phyloP scores from a whole-genome alignment of 805 yeast species.

The Candida ponderosae region DNA sequence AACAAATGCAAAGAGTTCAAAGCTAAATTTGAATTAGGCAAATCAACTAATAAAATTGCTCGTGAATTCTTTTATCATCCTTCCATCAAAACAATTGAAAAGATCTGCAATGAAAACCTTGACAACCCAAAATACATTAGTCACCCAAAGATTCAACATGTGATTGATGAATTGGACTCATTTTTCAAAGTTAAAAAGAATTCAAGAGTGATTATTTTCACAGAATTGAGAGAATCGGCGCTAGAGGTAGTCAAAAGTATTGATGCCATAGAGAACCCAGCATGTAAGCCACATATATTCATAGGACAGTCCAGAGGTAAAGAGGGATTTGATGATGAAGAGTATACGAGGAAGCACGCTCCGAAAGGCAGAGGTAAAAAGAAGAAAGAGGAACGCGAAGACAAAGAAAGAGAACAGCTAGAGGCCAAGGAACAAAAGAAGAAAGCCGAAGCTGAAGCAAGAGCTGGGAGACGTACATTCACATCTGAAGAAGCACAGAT shows the following conservation, averaged over 20 bases:
- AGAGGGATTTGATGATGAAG: constrained; percentile 56
- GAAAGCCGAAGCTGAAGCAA: constrained; percentile 24
- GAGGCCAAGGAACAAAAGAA: constrained; percentile 24
- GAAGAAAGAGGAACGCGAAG: constrained; percentile 24
- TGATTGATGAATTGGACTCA: constrained; percentile 45
- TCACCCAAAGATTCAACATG: constrained; percentile 66
- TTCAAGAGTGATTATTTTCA: constrained; percentile 79
- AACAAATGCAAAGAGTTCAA: constrained; percentile 53
- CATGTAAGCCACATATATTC: constrained; percentile 69
- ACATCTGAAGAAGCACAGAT: constrained; percentile 72
- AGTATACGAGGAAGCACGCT: constrained; percentile 33
- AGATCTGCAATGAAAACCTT: constrained; percentile 35
- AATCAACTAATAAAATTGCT: constrained; percentile 56
- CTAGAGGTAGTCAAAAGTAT: constrained; percentile 68
- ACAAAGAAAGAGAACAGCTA: constrained; percentile 20
- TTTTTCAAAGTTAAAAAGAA: constrained; percentile 43
- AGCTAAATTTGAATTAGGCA: constrained; percentile 49
- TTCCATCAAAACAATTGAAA: constrained; percentile 35
- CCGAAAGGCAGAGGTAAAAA: constrained; percentile 36
- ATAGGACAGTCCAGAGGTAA: constrained; percentile 85
- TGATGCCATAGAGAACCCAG: constrained; percentile 32
- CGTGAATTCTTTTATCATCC: constrained; percentile 53
- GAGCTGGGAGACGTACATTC: constrained; percentile 36
- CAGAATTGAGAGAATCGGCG: constrained; percentile 87
- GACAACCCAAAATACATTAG: constrained; percentile 34